Evolutionary conservation across 2,329 filamentous ascomycete genomes (phyloP).

Genomic region (Trichoderma semiorbis): DNA sequence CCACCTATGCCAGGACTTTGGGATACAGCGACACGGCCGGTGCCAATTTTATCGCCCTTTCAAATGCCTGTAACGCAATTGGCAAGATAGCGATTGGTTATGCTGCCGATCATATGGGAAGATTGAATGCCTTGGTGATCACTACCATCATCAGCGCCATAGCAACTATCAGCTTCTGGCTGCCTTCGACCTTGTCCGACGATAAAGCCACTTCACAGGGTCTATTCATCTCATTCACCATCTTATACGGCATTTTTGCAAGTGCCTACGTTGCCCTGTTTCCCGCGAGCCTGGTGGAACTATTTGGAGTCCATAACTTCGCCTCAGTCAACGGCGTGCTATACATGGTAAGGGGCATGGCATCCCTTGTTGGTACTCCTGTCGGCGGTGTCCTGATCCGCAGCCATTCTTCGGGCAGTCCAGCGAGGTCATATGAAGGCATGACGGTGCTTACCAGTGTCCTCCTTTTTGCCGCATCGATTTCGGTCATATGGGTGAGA

Average conservation of each 20-base stretch:
- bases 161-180: not conserved
- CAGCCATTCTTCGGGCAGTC: not conserved
- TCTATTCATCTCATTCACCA: not conserved
- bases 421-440: not conserved
- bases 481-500: conserved; percentile 3
- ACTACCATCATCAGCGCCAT: not conserved
- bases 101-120: not conserved
- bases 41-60: conserved; percentile 4
- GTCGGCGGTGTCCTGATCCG: conserved; percentile 7
- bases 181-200: conserved; percentile 1
- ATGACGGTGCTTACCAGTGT: not conserved
- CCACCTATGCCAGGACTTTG: not conserved
- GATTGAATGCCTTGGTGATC: not conserved
- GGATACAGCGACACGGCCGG: conserved; percentile 9
- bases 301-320: conserved; percentile 1
- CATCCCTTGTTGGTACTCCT: conserved; percentile 6
- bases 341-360: conserved; percentile 3
- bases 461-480: not conserved
- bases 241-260: conserved; percentile 1
- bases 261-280: conserved; percentile 3
- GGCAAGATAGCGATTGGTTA: conserved; percentile 5
- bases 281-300: not conserved
- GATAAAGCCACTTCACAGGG: not conserved
- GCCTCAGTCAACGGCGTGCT: conserved; percentile 1
- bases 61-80: conserved; percentile 1